Percentiles rank a stretch among this genome's conserved stretches.
Conservation (phyloP, 2,329 filamentous ascomycete genomes). For the Leptographium procerum region DNA sequence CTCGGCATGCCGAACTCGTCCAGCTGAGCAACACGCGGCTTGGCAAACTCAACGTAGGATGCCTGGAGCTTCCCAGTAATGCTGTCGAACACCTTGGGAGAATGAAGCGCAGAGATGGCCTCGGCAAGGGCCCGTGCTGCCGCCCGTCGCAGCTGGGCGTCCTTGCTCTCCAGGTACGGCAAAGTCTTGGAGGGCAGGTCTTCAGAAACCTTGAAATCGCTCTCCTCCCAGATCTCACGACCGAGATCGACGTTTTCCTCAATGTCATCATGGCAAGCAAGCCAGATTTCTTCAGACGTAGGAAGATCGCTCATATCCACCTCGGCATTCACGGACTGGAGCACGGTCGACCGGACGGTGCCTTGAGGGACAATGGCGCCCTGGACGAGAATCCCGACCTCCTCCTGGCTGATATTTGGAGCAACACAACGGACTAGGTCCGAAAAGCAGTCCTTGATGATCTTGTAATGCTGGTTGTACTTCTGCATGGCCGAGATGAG, state of each 20-base stretch:
- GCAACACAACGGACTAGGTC: conserved; percentile 79
- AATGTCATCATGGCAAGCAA: conserved; percentile 83
- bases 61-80: conserved; percentile 56
- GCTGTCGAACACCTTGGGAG: conserved; percentile 33
- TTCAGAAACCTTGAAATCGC: conserved; percentile 58
- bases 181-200: conserved; percentile 58
- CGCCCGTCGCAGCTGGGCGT: conserved; percentile 71
- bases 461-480: conserved; percentile 88
- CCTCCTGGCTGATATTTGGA: conserved; percentile 61
- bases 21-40: conserved; percentile 69
- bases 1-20: conserved; percentile 92
- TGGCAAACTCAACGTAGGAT: conserved; percentile 67
- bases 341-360: conserved; percentile 68
- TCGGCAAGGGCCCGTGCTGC: conserved; percentile 74
- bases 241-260: conserved; percentile 78
- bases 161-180: conserved; percentile 68
- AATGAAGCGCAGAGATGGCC: conserved; percentile 49
- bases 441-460: conserved; percentile 83
- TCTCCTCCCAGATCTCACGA: conserved; percentile 89
- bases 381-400: conserved; percentile 65
- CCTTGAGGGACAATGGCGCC: conserved; percentile 70
- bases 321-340: conserved; percentile 85
- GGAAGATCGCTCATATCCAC: conserved; percentile 81
- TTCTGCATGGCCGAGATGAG: conserved; percentile 75
- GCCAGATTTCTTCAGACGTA: conserved; percentile 85